These are phyloP conservation scores for Leucocoprinus birnbaumii DNA, from an alignment of 768 basidiomycete genomes.

Conservation along the genomic window DNA sequence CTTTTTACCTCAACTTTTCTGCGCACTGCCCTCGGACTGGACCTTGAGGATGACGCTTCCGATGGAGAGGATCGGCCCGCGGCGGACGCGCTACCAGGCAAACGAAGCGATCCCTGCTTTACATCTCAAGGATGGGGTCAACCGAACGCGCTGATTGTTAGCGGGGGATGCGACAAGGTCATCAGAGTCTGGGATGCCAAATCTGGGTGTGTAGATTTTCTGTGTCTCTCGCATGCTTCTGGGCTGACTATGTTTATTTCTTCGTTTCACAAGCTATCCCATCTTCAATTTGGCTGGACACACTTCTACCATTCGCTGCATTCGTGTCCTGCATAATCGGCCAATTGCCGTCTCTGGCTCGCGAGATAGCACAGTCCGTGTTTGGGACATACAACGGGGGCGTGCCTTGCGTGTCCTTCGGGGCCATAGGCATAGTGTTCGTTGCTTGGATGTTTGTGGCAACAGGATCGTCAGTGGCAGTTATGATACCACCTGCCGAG, in stretches of 20 bases:
- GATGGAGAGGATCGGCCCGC: slow-evolving; percentile 1
- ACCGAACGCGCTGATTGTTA: slow-evolving; percentile 77
- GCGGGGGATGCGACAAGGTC: slow-evolving; percentile 90
- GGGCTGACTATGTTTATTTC: too few relatives aligned
- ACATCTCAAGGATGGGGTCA: slow-evolving; percentile 90
- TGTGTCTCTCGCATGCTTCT: too few relatives aligned
- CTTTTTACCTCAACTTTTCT: slow-evolving; percentile 37
- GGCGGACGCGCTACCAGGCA: slow-evolving; percentile 12
- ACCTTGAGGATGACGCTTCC: slow-evolving; percentile 12
- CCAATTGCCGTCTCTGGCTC: slow-evolving; percentile 91
- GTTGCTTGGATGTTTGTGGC: slow-evolving; percentile 88
- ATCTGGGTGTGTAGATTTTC: slow-evolving; percentile 67
- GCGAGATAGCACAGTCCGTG: slow-evolving; percentile 79
- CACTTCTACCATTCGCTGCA: slow-evolving; percentile 86
- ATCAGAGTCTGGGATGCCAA: slow-evolving; percentile 91
- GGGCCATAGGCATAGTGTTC: slow-evolving; percentile 80
- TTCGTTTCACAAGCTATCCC: slow-evolving; percentile 43
- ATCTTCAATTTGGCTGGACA: slow-evolving; percentile 83
- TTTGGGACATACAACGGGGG: slow-evolving; percentile 92
- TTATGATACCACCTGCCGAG: slow-evolving; percentile 87
- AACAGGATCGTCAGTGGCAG: slow-evolving; percentile 86
- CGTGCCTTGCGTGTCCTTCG: slow-evolving; percentile 57
- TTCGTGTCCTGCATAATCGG: slow-evolving; percentile 82
- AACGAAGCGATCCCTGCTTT: slow-evolving; percentile 53
- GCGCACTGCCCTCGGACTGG: slow-evolving; percentile 47